Base-by-base conservation (phyloP, 2,329 filamentous ascomycete genomes). In the Nannizziopsis arthrosporioides region DNA sequence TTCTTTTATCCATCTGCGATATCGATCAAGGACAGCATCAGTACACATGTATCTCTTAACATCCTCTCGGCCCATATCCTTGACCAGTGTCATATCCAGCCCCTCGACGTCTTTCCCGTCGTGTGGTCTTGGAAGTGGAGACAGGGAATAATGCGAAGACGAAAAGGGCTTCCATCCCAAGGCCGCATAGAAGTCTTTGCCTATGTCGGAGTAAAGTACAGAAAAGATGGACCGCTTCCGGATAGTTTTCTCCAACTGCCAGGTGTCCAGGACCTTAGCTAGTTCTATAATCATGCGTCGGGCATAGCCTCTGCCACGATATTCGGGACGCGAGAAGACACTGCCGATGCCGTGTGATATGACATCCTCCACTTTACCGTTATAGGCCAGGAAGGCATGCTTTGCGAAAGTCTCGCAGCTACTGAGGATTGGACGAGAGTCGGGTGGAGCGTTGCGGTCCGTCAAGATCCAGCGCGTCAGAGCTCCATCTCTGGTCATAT, bases 191-290 rank as follows among this genome's bases (percentile, higher is more conserved):
- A 88, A 95, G 35, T 71, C 69, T 70, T 86, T 84, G 15, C 89
- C 86, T 54, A 93, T 88, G 58, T 93, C 86, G 7, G 87, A 94
- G 65, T 81, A 94, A 7, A 95, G 72, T 6, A 93, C 76, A 0
- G 85, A 89, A 64, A 90, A 92, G 11, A 78, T 65, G 53, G 62
- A 73, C 61, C 60, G 63, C 55, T 62, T 60, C 15, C 61, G 59
- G 40, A 55, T 52, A 44, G 67, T 63, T 34, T 65, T 60, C 27
- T 70, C 70, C 50, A 68, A 65, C 55, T 78, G 73, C 67, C 75
- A 75, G 2, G 66, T 73, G 53, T 72, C 69, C 37, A 81, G 58
- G 46, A 66, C 68, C 44, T 68, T 66, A 11, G 75, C 79, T 32
- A 92, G 61, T 56, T 89, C 80, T 37, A 65, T 63, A 63, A 89